phyloP scores from a whole-genome alignment of 2,329 filamentous ascomycete genomes.

The Sclerotinia spermophila region DNA sequence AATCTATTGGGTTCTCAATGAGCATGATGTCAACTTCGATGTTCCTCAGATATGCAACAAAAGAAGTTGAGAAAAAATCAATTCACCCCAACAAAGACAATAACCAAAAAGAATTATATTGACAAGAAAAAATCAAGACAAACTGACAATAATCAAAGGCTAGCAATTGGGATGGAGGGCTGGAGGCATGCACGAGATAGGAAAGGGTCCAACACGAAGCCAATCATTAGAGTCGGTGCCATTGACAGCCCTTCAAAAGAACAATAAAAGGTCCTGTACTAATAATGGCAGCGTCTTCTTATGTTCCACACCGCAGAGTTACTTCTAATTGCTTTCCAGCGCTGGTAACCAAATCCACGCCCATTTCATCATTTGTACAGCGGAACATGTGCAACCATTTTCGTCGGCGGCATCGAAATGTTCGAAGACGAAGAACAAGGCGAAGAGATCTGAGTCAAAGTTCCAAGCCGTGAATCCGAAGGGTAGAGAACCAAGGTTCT shows the following conservation, averaged over 20 bases:
- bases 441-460: slow-evolving; percentile 98
- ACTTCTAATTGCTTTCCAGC: slow-evolving; percentile 47
- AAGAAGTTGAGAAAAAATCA: neutral
- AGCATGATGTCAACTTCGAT: slow-evolving; percentile 1
- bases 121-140: neutral
- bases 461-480: slow-evolving; percentile 96
- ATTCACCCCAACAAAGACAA: too few relatives aligned
- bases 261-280: too few relatives aligned
- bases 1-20: neutral
- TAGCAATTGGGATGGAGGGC: neutral
- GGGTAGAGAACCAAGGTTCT: slow-evolving; percentile 98
- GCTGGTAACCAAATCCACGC: slow-evolving; percentile 99
- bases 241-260: too few relatives aligned
- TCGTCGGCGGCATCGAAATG: too few relatives aligned
- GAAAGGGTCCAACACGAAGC: neutral
- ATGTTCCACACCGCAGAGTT: neutral
- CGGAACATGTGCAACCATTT: too few relatives aligned
- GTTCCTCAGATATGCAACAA: neutral
- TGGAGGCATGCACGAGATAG: neutral
- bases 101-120: too few relatives aligned
- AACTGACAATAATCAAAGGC: neutral
- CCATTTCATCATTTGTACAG: too few relatives aligned
- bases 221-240: neutral
- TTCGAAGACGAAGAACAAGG: slow-evolving; percentile 99
- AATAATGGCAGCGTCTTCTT: too few relatives aligned